Conservation (phyloP, 306 rosid genomes). For the Acacia acuminata region DNA sequence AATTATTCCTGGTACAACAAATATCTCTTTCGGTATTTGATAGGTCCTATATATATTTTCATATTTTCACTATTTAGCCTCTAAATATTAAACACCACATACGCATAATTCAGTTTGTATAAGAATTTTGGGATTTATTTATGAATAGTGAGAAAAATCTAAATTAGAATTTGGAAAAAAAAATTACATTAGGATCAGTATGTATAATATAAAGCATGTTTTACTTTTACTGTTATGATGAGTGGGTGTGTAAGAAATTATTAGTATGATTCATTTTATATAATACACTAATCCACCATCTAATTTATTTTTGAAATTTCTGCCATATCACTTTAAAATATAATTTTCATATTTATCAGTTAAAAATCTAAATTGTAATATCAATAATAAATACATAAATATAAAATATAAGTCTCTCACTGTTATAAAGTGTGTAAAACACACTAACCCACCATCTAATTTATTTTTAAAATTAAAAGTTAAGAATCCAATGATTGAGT, state of each 20-base stretch:
- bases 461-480: neutral
- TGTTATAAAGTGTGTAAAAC: neutral
- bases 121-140: neutral
- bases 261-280: no score
- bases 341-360: no score
- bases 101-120: neutral
- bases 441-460: neutral
- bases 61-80: neutral
- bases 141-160: neutral
- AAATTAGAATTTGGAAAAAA: no score
- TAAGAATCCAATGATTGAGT: neutral
- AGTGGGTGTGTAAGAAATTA: no score
- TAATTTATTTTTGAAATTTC: no score
- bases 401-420: neutral
- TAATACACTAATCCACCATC: neutral
- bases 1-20: neutral
- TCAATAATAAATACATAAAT: no score
- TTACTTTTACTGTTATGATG: no score
- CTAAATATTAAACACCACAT: neutral
- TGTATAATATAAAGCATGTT: no score
- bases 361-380: no score
- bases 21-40: neutral
- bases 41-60: neutral
- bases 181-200: no score
- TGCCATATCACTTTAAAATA: no score